Base-by-base conservation (phyloP, 2,329 filamentous ascomycete species). In the Phaeosphaeriaceae sp. region DNA sequence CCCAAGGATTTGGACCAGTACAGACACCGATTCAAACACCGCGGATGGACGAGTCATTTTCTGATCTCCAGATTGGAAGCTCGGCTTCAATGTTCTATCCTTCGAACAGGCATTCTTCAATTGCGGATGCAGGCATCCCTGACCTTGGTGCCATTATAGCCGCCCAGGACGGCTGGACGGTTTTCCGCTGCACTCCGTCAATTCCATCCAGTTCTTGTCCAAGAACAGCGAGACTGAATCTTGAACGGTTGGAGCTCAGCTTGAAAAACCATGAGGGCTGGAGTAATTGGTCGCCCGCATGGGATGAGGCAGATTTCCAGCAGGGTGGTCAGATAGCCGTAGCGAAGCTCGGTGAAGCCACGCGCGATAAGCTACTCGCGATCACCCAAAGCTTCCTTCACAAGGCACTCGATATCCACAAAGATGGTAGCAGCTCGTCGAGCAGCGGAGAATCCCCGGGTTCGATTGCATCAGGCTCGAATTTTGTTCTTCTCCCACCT, bases 321-420 rank as follows among this genome's bases (percentile, higher is more conserved):
- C 78, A 77, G n/a, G 78, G 78, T 33, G 80, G 83, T 27, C 76
- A 79, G 44, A 72, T 85, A 44, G 76, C 76, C 4, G 81, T 84
- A 13, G 79, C 82, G 67, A 81, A 79, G 36, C 69, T 85, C 49
- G 81, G 83, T 47, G 83, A 84, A 54, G 78, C 83, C 46, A 88
- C 88, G 2, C 83, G 89, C 31, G 89, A 91, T 71, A 88, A 87
- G 71, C 84, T 91, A 67, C 82, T 90, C n/a, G 88, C 88, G 49
- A 90, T 91, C 60, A 90, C 88, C 0, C 89, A 91, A 71, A 86
- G 82, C 44, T 91, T 90, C 71, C 78, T 91, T 9, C 87, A 90
- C 75, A 91, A 89, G 68, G 89, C 89, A 1, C 82, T 91, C 2
- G 87, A 90, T 15, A 89, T 89, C 45, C 88, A 91, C 72, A 83